Conservation (phyloP, 140 eudicot species). For the Flaveria floridana region DNA sequence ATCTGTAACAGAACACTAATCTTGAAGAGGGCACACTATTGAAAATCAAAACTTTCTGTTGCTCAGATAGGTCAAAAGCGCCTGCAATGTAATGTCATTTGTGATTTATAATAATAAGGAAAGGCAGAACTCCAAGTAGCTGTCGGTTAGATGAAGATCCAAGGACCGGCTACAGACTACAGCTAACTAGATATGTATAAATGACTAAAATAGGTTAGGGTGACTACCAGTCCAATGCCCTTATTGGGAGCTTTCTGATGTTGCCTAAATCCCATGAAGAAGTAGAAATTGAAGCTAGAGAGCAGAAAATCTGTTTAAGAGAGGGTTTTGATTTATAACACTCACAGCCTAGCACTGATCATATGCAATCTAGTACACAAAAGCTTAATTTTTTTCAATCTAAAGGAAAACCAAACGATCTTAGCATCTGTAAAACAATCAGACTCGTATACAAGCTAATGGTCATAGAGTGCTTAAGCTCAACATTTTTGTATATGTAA, state of each 20-base stretch:
- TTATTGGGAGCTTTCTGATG: conserved; percentile 6
- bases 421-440: conserved; percentile 17
- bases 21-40: conserved; percentile 32
- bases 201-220: conserved; percentile 10
- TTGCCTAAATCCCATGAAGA: conserved; percentile 13
- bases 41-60: conserved; percentile 22
- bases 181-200: conserved; percentile 28
- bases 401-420: not conserved
- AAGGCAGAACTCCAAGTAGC: conserved; percentile 23
- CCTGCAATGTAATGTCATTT: conserved; percentile 49
- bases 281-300: not conserved
- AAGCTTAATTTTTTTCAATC: not conserved
- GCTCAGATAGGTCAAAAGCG: conserved; percentile 34
- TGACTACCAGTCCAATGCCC: not conserved
- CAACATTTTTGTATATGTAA: not conserved
- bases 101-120: conserved; percentile 30
- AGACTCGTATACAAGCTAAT: conserved; percentile 18
- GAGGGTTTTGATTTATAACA: conserved; percentile 15
- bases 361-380: conserved; percentile 14
- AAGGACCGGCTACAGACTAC: conserved; percentile 23
- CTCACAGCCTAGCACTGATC: conserved; percentile 13
- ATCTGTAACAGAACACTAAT: conserved; percentile 23
- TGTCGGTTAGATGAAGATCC: conserved; percentile 35
- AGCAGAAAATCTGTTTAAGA: not conserved
- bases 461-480: conserved; percentile 7